A percentile compares a stretch with the other conserved stretches of the same genome.
These are phyloP conservation scores for Penicillium sp. DNA, from an alignment of 2,329 filamentous ascomycete species.

Conservation along the genomic window DNA sequence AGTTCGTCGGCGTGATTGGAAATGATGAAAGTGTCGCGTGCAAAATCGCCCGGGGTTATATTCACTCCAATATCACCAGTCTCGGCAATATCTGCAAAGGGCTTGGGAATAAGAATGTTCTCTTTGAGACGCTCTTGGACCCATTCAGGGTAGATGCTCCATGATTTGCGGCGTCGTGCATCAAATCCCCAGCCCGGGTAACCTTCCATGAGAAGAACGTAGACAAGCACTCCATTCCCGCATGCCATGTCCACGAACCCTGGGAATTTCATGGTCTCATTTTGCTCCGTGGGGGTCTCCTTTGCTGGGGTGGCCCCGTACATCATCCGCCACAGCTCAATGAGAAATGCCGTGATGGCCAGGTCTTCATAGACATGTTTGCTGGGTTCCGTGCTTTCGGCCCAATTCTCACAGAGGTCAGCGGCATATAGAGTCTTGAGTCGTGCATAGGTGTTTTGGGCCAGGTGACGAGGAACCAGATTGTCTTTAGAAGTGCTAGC, in stretches of 20 bases:
- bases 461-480: slow-evolving; percentile 71
- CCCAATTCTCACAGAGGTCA: slow-evolving; percentile 72
- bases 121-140: slow-evolving; percentile 57
- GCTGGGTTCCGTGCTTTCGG: slow-evolving; percentile 78
- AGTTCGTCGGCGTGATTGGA: slow-evolving; percentile 97
- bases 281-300: slow-evolving; percentile 14
- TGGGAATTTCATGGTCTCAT: slow-evolving; percentile 58
- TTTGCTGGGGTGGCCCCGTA: slow-evolving; percentile 53
- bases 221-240: slow-evolving; percentile 87
- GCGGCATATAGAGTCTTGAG: slow-evolving; percentile 80
- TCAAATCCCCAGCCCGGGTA: slow-evolving; percentile 91
- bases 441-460: slow-evolving; percentile 79
- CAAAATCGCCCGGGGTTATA: slow-evolving; percentile 63
- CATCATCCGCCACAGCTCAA: slow-evolving; percentile 88
- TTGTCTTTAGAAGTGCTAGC: slow-evolving; percentile 55
- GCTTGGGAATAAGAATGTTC: slow-evolving; percentile 61
- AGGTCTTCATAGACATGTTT: slow-evolving; percentile 98
- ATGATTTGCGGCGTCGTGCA: slow-evolving; percentile 80
- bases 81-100: slow-evolving; percentile 39
- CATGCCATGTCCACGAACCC: slow-evolving; percentile 97
- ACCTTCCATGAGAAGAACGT: slow-evolving; percentile 78
- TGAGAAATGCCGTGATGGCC: slow-evolving; percentile 84
- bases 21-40: slow-evolving; percentile 80
- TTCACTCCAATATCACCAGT: slow-evolving; percentile 18
- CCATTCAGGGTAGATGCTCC: slow-evolving; percentile 66